Evolutionary conservation across 495 filamentous ascomycete species (phyloP).

Genomic region (Parathielavia appendiculata): DNA sequence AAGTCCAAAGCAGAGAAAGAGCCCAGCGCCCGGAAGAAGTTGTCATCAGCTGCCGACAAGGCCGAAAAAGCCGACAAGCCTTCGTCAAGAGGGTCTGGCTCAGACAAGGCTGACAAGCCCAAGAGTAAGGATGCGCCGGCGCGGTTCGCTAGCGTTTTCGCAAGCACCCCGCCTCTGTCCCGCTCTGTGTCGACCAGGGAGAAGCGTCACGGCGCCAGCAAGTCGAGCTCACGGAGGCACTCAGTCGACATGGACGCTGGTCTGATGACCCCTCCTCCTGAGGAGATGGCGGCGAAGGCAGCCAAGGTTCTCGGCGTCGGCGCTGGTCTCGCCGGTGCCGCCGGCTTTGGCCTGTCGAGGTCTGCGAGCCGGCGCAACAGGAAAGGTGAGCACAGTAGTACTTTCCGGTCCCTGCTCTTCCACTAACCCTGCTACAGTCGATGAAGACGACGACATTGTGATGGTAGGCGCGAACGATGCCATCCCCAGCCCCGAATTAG

Average conservation of each 20-base stretch:
- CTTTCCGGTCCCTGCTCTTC: constrained; percentile 11
- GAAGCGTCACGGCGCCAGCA: constrained; percentile 36
- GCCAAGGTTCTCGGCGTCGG: constrained; percentile 48
- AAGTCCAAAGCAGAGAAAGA: constrained; percentile 32
- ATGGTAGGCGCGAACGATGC: constrained; percentile 43
- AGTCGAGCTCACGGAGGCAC: constrained; percentile 45
- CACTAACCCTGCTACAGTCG: constrained; percentile 22
- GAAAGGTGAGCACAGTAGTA: constrained; percentile 26
- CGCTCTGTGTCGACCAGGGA: constrained; percentile 49
- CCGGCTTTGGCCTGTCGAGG: constrained; percentile 24
- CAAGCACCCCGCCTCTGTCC: constrained; percentile 47
- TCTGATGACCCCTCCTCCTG: constrained; percentile 46
- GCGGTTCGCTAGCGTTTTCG: constrained; percentile 47
- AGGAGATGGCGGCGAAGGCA: constrained; percentile 50
- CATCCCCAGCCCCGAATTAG: constrained; percentile 40
- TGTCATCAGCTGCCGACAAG: constrained; percentile 26
- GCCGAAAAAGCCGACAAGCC: constrained; percentile 39
- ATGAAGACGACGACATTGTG: constrained; percentile 45
- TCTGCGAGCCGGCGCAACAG: constrained; percentile 39
- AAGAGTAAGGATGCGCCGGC: constrained; percentile 32
- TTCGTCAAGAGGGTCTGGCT: constrained; percentile 39
- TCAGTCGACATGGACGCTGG: constrained; percentile 44
- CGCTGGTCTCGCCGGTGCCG: constrained; percentile 12
- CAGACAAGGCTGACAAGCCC: constrained; percentile 41
- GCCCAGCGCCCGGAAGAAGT: constrained; percentile 34